phyloP scores from a whole-genome alignment of 495 filamentous ascomycete genomes.

The Astrothelium subdiscretum region DNA sequence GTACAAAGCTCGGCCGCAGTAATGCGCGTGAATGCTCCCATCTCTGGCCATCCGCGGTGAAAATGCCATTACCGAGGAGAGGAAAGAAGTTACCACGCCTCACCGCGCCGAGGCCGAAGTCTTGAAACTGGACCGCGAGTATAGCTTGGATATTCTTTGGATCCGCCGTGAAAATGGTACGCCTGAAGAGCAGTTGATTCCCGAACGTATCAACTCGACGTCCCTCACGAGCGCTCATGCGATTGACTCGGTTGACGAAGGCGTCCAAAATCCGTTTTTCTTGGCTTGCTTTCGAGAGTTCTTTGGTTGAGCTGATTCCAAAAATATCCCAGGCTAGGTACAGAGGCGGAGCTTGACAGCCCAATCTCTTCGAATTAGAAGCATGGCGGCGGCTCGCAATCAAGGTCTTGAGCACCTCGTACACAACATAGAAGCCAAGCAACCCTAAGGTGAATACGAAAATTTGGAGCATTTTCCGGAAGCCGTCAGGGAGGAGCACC shows the following conservation, averaged over 20 bases:
- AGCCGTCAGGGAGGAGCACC: too few relatives aligned
- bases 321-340: slow-evolving; percentile 10
- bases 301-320: slow-evolving; percentile 14
- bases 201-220: slow-evolving; percentile 9
- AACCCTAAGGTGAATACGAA: slow-evolving; percentile 7
- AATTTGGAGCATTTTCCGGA: not conserved
- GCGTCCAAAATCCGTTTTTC: slow-evolving; percentile 13
- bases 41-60: slow-evolving; percentile 45
- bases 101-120: slow-evolving; percentile 39
- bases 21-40: slow-evolving; percentile 60
- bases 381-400: slow-evolving; percentile 6
- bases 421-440: slow-evolving; percentile 5
- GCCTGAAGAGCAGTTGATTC: slow-evolving; percentile 3
- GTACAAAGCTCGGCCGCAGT: slow-evolving; percentile 72
- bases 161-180: slow-evolving; percentile 48
- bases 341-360: slow-evolving; percentile 13
- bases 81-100: slow-evolving; percentile 20
- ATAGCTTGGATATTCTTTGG: slow-evolving; percentile 83
- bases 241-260: slow-evolving; percentile 10
- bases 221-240: slow-evolving; percentile 7
- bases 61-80: slow-evolving; percentile 24
- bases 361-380: slow-evolving; percentile 11
- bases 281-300: slow-evolving; percentile 15
- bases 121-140: slow-evolving; percentile 68
- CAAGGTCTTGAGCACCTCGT: slow-evolving; percentile 5